Conservation (phyloP, 352 stramenopile genomes). For the Globisporangium irregulare region DNA sequence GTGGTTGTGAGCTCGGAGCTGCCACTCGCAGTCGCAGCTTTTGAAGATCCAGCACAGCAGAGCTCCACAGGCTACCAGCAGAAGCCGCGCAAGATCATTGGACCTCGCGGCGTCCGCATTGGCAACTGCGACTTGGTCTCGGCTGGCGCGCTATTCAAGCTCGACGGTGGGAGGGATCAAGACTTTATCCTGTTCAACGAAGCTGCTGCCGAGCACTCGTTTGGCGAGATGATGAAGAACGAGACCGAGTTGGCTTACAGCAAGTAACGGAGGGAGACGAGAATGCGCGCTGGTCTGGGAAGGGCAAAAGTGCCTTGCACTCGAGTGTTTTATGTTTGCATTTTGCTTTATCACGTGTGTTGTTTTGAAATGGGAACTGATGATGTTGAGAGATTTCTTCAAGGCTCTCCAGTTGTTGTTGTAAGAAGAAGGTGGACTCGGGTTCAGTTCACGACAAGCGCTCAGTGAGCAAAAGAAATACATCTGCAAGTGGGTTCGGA, state of each 20-base stretch:
- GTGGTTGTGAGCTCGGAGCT: background rate
- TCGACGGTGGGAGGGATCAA: conserved; percentile 73
- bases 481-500: too few species aligned
- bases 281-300: background rate
- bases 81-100: conserved; percentile 21
- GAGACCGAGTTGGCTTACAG: conserved; percentile 47
- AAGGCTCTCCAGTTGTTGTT: too few species aligned
- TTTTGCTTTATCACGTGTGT: background rate
- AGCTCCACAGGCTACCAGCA: conserved; percentile 1
- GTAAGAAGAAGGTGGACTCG: too few species aligned
- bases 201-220: conserved; percentile 58
- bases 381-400: background rate
- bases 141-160: conserved; percentile 72
- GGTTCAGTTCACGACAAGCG: too few species aligned
- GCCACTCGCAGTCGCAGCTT: background rate
- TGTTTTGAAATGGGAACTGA: background rate
- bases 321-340: background rate
- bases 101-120: conserved; percentile 12
- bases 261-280: conserved; percentile 6
- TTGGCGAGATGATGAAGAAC: conserved; percentile 76
- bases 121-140: conserved; percentile 53
- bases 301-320: background rate
- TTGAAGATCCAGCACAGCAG: background rate
- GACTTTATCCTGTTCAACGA: conserved; percentile 87
- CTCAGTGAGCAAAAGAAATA: too few species aligned